A percentile compares a stretch with the other conserved stretches of the same genome.
These are phyloP conservation scores for Sporisorium reilianum DNA, from an alignment of 1,284 basidiomycete species.

Conservation along the genomic window DNA sequence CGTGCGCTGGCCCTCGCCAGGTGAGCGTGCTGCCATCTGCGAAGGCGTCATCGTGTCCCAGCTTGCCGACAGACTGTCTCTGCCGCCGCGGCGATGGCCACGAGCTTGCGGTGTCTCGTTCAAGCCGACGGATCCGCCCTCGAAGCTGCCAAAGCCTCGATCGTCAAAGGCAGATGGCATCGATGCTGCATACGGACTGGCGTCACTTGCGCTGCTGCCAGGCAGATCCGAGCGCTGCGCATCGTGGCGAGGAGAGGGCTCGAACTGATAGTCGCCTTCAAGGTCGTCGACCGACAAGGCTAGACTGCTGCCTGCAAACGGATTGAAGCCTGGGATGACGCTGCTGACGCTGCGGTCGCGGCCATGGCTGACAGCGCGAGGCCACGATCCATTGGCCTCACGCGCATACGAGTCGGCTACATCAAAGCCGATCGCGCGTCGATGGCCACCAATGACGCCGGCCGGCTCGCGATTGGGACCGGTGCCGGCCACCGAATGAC, in stretches of 20 bases:
- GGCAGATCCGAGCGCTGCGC: not conserved
- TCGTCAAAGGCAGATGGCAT: conserved; percentile 50
- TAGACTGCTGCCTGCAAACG: conserved; percentile 49
- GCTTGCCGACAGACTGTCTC: conserved; percentile 47
- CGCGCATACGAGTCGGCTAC: conserved; percentile 6
- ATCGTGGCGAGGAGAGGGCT: conserved; percentile 16
- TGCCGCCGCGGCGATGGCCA: conserved; percentile 7
- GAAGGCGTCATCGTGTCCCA: conserved; percentile 48
- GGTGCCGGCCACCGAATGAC: conserved; percentile 52
- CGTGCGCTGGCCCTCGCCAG: conserved; percentile 29
- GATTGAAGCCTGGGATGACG: conserved; percentile 31
- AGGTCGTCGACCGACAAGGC: conserved; percentile 61
- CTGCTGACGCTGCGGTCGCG: conserved; percentile 38
- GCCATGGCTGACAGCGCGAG: conserved; percentile 19
- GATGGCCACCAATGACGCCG: conserved; percentile 46
- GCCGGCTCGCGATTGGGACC: conserved; percentile 22
- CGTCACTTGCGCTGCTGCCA: conserved; percentile 20
- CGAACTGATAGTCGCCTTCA: conserved; percentile 36
- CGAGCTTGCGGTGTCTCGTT: conserved; percentile 10
- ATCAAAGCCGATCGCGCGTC: conserved; percentile 59
- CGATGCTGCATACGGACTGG: conserved; percentile 47
- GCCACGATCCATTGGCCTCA: conserved; percentile 14
- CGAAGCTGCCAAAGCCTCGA: conserved; percentile 23
- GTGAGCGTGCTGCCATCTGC: conserved; percentile 25
- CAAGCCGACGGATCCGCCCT: conserved; percentile 17